These are phyloP conservation scores for Penicillium sp. DNA, from an alignment of 2,329 filamentous ascomycete genomes.

Conservation along the genomic window DNA sequence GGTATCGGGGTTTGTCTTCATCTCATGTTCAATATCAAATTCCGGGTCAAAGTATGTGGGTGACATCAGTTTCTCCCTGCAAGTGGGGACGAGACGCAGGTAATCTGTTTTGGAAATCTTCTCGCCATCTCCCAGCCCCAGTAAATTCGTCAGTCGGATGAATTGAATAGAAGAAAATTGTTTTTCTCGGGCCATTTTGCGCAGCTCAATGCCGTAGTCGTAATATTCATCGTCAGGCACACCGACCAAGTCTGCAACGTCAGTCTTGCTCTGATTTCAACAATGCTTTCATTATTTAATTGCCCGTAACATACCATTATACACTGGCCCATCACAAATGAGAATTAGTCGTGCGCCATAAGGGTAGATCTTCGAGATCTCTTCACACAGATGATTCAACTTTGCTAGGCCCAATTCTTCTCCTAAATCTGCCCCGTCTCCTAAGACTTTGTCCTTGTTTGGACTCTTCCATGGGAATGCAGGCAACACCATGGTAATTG, in stretches of 20 bases:
- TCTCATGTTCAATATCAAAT: constrained; percentile 4
- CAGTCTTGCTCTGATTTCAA: neutral
- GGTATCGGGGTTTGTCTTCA: constrained; percentile 8
- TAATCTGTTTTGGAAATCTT: constrained; percentile 4
- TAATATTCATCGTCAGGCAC: constrained; percentile 7
- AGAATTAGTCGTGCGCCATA: constrained; percentile 8
- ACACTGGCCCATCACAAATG: constrained; percentile 8
- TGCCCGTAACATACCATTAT: constrained; percentile 1
- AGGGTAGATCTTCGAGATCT: constrained; percentile 10
- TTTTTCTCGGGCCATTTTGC: constrained; percentile 2
- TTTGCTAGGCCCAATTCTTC: constrained; percentile 7
- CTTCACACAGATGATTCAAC: constrained; percentile 9
- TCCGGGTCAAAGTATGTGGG: constrained; percentile 2
- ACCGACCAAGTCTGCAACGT: constrained; percentile 8
- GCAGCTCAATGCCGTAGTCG: constrained; percentile 9
- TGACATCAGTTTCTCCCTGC: constrained; percentile 10
- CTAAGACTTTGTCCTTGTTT: constrained; percentile 7
- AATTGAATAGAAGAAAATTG: constrained; percentile 10
- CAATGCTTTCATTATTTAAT: neutral
- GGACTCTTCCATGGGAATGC: constrained; percentile 12
- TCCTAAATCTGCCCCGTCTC: constrained; percentile 2
- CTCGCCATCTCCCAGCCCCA: constrained; percentile 5
- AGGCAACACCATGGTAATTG: constrained; percentile 8
- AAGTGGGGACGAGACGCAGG: constrained; percentile 3
- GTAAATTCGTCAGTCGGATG: neutral